phyloP scores from a whole-genome alignment of 2,329 filamentous ascomycete genomes.

The Xylariaceae sp. region DNA sequence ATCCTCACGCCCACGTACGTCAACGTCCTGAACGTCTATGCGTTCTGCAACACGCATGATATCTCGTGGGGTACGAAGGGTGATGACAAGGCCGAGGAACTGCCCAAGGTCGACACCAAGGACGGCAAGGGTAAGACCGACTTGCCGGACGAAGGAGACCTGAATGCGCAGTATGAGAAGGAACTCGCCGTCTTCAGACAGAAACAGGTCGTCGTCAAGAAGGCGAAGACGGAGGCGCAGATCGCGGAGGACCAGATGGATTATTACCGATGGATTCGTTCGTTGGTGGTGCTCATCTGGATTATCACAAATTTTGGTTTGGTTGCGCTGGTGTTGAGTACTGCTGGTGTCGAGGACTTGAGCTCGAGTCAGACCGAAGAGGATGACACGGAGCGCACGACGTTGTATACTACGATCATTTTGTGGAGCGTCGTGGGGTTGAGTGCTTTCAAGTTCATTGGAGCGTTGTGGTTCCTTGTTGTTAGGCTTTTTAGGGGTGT shows the following conservation, averaged over 20 bases:
- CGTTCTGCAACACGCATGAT: constrained; percentile 97
- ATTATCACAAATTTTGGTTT: constrained; percentile 95
- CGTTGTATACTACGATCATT: constrained; percentile 81
- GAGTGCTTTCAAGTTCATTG: constrained; percentile 81
- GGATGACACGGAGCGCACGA: constrained; percentile 54
- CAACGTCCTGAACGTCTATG: constrained; percentile 98
- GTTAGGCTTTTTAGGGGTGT: constrained; percentile 78
- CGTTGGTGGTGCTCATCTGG: constrained; percentile 87
- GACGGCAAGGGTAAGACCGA: constrained; percentile 90
- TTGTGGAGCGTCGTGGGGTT: constrained; percentile 85
- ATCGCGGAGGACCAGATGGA: constrained; percentile 86
- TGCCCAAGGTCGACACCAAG: constrained; percentile 84
- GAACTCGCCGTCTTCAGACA: constrained; percentile 70
- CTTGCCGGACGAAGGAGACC: constrained; percentile 87
- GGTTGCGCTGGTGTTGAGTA: constrained; percentile 78
- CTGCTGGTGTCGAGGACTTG: constrained; percentile 74
- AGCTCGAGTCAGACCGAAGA: constrained; percentile 41
- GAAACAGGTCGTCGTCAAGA: constrained; percentile 72
- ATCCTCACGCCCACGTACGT: constrained; percentile 94
- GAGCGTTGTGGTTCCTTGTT: constrained; percentile 88
- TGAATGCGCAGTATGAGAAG: constrained; percentile 90
- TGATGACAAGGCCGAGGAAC: constrained; percentile 89
- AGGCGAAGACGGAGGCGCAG: constrained; percentile 49
- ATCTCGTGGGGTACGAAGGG: constrained; percentile 98
- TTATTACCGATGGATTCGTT: constrained; percentile 96